Evolutionary conservation across 2,329 filamentous ascomycete genomes (phyloP).

Genomic region (Claviceps sp.): DNA sequence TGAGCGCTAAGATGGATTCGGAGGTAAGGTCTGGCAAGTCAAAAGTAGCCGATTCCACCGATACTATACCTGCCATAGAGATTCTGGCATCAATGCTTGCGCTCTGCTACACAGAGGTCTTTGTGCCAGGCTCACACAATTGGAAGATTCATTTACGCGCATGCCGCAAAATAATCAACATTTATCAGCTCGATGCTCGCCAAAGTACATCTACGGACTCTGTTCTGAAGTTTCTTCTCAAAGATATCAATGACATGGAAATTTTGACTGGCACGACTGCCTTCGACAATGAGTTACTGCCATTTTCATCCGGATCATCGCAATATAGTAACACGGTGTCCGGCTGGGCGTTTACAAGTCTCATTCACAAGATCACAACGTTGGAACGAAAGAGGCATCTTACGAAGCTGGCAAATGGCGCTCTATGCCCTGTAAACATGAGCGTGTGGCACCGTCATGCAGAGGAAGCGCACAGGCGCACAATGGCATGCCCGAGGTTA

Average conservation of each 20-base stretch:
- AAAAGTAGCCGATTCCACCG: background rate
- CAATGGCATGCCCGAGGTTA: conserved; percentile 6
- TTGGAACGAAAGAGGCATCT: conserved; percentile 2
- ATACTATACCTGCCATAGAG: background rate
- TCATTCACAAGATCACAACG: conserved; percentile 4
- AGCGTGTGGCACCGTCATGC: background rate
- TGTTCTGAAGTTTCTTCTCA: conserved; percentile 4
- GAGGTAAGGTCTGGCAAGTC: background rate
- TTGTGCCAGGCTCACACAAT: conserved; percentile 4
- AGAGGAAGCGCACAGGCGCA: background rate
- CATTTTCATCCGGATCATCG: background rate
- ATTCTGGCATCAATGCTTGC: conserved; percentile 6
- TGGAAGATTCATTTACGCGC: conserved; percentile 7
- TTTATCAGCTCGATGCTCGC: background rate
- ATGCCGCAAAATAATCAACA: conserved; percentile 4
- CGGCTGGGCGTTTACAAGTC: conserved; percentile 5
- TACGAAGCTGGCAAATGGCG: background rate
- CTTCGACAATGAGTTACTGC: conserved; percentile 2
- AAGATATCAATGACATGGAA: conserved; percentile 6
- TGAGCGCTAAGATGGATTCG: conserved; percentile 4
- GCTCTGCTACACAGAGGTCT: conserved; percentile 6
- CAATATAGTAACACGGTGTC: background rate
- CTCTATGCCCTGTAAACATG: conserved; percentile 1
- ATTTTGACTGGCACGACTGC: conserved; percentile 2
- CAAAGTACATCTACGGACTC: background rate